Percentiles rank a stretch among this genome's conserved stretches.
Conservation (phyloP, 495 filamentous ascomycete genomes). For the Penicillium malachiteum region DNA sequence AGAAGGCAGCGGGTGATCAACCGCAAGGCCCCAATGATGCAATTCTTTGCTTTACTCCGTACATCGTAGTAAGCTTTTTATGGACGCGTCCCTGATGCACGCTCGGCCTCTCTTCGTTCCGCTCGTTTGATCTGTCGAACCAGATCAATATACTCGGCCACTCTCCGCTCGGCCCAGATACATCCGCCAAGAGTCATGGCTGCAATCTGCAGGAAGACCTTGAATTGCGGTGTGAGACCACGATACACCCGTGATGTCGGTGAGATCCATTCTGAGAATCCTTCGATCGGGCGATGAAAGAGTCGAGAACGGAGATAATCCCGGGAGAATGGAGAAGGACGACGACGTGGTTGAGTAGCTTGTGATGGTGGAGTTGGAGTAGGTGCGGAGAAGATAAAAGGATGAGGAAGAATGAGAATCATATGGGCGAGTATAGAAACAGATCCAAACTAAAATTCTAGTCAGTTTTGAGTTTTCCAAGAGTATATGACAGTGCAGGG, state of each 20-base stretch:
- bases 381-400: constrained; percentile 40
- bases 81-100: constrained; percentile 37
- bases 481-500: too few species aligned
- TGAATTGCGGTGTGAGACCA: constrained; percentile 83
- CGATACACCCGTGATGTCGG: constrained; percentile 70
- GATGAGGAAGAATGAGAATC: constrained; percentile 47
- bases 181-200: constrained; percentile 83
- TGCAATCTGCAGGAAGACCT: constrained; percentile 86
- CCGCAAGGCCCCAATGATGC: background rate
- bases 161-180: constrained; percentile 75
- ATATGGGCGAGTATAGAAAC: constrained; percentile 50
- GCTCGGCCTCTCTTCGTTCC: constrained; percentile 59
- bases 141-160: constrained; percentile 61
- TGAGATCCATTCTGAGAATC: constrained; percentile 46
- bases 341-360: constrained; percentile 19
- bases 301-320: constrained; percentile 37
- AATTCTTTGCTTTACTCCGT: background rate
- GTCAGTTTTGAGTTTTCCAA: too few species aligned
- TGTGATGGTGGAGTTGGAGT: constrained; percentile 16
- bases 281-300: constrained; percentile 44
- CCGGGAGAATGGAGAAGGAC: constrained; percentile 32
- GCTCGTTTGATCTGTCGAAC: constrained; percentile 59
- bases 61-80: constrained; percentile 2
- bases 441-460: constrained; percentile 39
- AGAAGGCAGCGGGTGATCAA: background rate